These are phyloP conservation scores for Penicillium sp. DNA, from an alignment of 2,329 filamentous ascomycete species.

Conservation along the genomic window DNA sequence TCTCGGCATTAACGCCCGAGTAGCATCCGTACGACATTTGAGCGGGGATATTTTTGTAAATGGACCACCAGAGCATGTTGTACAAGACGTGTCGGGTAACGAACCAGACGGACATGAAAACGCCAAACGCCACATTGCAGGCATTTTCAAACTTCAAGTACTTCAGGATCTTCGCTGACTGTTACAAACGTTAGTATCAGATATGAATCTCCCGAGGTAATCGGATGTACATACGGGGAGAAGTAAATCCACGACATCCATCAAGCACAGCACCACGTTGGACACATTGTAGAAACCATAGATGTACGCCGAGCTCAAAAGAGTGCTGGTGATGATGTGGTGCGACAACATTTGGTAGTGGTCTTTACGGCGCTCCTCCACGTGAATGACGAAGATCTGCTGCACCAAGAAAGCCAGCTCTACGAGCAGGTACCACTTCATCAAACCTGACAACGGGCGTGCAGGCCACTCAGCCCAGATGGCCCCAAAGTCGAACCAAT, in stretches of 20 bases:
- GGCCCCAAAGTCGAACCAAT: constrained; percentile 73
- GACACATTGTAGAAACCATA: constrained; percentile 87
- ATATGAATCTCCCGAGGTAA: background rate
- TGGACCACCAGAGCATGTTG: constrained; percentile 76
- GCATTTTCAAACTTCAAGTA: constrained; percentile 74
- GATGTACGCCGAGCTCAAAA: constrained; percentile 80
- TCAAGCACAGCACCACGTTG: constrained; percentile 83
- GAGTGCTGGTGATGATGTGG: constrained; percentile 82
- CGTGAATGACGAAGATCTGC: constrained; percentile 90
- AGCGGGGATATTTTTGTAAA: constrained; percentile 65
- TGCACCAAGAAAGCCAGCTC: constrained; percentile 94
- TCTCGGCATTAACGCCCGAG: constrained; percentile 47
- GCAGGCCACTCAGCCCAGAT: constrained; percentile 86
- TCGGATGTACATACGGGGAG: constrained; percentile 66
- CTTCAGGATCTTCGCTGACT: constrained; percentile 91
- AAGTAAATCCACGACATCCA: constrained; percentile 90
- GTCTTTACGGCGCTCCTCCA: constrained; percentile 92
- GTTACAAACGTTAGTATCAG: constrained; percentile 5
- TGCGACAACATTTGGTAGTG: constrained; percentile 95
- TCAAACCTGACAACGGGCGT: constrained; percentile 69
- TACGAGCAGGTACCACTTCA: constrained; percentile 87
- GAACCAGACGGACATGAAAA: constrained; percentile 87
- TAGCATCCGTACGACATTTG: constrained; percentile 73
- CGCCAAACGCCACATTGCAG: constrained; percentile 80
- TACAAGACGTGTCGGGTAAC: constrained; percentile 80